Evolutionary conservation across 805 yeast genomes (phyloP), one percentile per base, ranked within the genome.

Genomic region (Yamadazyma kitorensis): DNA sequence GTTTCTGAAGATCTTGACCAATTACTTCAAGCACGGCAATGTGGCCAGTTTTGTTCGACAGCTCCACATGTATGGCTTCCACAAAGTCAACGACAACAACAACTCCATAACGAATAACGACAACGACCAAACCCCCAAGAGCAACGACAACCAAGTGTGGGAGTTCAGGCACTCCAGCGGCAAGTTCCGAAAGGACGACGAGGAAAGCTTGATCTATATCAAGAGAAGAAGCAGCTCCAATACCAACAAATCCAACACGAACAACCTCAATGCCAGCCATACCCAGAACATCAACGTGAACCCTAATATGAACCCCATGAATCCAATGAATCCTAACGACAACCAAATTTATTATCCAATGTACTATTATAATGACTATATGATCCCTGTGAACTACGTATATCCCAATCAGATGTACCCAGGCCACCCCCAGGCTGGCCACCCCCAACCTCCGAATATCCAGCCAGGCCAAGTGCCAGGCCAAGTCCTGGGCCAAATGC

Each of bases 31-130:
- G 56, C 97, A 89, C 62, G 94, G 95, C 3, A 91, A 91, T 54
- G 87, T 89, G 18, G 87, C 95, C 16, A 80, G 91, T 40, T 91
- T 91, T 64, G 96, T 91, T 22, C 76, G 97, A 29, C 97, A 91
- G 60, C 67, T 89, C 29, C 95, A 91, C 65, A 91, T 89, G 97
- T 88, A 88, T 56, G 96, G 96, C 1, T 88, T 89, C 64, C 96
- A 89, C 59, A 88, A 89, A 61, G 80, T 84, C 6, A 74, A 64
- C 41, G 79, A 74, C 40, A 39, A 33, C 23, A 39, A 32, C 17
- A 37, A 34, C 14, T 12, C 18, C 7, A 39, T 26, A n/a, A 9
- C 33, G 6, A 32, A 13, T n/a, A 9, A 24, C 17, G 42, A 40
- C 22, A 49, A 49, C 27, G 58, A 53, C 25, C 20, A 38, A 18